Percentiles rank a stretch among this genome's conserved stretches.
Evolutionary conservation across 345 rosid species (phyloP).

Genomic region (Psidium guajava): DNA sequence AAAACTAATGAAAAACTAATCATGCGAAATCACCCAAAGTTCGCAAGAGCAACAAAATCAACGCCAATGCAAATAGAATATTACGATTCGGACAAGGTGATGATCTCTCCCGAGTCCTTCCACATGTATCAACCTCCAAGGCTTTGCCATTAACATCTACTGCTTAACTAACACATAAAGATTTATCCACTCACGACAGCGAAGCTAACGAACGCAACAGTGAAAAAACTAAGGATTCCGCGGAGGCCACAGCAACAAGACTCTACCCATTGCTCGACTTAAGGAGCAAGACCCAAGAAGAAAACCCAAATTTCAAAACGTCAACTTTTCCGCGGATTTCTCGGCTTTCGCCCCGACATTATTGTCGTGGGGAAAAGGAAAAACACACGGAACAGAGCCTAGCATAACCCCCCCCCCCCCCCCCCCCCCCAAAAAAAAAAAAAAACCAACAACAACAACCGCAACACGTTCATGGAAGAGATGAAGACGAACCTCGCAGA

Average conservation of each 20-base stretch:
- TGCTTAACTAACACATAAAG: not conserved
- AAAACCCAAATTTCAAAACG: not conserved
- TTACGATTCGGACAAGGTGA: not conserved
- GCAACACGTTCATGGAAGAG: not conserved
- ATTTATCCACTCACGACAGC: not conserved
- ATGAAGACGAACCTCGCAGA: not conserved
- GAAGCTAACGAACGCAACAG: not conserved
- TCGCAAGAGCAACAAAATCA: not conserved
- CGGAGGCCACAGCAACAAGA: not conserved
- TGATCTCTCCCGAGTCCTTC: not conserved
- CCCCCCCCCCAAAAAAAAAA: not conserved
- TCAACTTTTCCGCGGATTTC: not conserved
- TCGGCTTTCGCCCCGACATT: not conserved
- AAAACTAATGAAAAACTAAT: not conserved
- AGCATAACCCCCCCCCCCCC: not conserved
- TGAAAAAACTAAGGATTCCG: not conserved
- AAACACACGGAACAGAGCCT: not conserved
- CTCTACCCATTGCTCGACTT: not conserved
- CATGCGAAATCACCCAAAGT: not conserved
- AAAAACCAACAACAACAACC: not conserved
- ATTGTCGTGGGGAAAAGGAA: not conserved
- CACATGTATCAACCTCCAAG: not conserved
- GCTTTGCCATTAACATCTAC: not conserved
- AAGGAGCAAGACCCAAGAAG: not conserved
- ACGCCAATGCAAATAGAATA: not conserved